Percentiles rank a stretch among this genome's conserved stretches.
Conservation (phyloP, 305 asterid species). For the Solanum hybrid region DNA sequence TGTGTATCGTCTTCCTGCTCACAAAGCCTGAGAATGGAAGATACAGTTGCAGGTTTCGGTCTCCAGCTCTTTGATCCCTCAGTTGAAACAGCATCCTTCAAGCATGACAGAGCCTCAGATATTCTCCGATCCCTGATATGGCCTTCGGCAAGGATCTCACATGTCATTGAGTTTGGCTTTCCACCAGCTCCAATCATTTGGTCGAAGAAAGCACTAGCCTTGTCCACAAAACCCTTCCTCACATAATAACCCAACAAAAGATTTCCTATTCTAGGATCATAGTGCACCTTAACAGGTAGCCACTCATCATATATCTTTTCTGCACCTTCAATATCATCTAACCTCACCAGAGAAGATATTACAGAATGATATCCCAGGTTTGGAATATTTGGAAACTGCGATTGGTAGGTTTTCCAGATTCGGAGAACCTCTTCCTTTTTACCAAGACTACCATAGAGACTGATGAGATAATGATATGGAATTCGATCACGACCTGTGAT, state of each 20-base stretch:
- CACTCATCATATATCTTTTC: slow-evolving; percentile 69
- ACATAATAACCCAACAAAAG: slow-evolving; percentile 56
- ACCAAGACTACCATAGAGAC: slow-evolving; percentile 59
- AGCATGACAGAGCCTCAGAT: slow-evolving; percentile 68
- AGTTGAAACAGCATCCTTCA: slow-evolving; percentile 46
- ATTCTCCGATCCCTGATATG: slow-evolving; percentile 43
- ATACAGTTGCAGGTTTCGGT: slow-evolving; percentile 51
- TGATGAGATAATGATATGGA: slow-evolving; percentile 73
- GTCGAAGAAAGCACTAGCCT: slow-evolving; percentile 47
- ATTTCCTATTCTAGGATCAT: slow-evolving; percentile 73
- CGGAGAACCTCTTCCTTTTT: slow-evolving; percentile 67
- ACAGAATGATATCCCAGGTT: slow-evolving; percentile 67
- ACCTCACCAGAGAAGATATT: slow-evolving; percentile 54
- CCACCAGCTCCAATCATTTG: slow-evolving; percentile 67
- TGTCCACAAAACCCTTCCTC: slow-evolving; percentile 45
- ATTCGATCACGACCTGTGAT: slow-evolving; percentile 65
- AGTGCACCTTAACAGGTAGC: slow-evolving; percentile 47
- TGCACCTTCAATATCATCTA: slow-evolving; percentile 66
- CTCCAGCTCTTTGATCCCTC: slow-evolving; percentile 64
- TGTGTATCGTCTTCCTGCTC: slow-evolving; percentile 43
- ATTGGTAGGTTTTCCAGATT: slow-evolving; percentile 63
- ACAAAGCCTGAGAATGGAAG: slow-evolving; percentile 39
- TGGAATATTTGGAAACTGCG: slow-evolving; percentile 39
- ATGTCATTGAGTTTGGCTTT: slow-evolving; percentile 60
- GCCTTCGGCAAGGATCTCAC: slow-evolving; percentile 78